Evolutionary conservation across 495 filamentous ascomycete genomes (phyloP).

Genomic region (Trichoderma gamsii): DNA sequence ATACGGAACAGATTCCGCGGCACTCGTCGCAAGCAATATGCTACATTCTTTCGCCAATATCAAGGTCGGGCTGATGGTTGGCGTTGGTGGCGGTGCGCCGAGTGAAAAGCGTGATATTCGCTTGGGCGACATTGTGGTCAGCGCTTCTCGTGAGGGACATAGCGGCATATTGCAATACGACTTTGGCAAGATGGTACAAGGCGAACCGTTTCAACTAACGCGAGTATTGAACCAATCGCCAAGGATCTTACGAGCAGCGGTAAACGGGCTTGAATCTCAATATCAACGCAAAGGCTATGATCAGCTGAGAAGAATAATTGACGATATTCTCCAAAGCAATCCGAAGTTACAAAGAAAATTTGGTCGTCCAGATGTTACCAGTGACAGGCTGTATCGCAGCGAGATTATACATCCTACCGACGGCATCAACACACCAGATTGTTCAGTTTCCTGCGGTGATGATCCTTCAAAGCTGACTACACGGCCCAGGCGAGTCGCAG

Average conservation of each 20-base stretch:
- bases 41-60: constrained; percentile 36
- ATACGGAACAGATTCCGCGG: constrained; percentile 33
- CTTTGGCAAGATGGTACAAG: constrained; percentile 26
- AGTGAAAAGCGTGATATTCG: constrained; percentile 29
- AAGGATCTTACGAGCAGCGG: constrained; percentile 21
- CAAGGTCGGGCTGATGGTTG: constrained; percentile 41
- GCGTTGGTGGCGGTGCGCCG: constrained; percentile 40
- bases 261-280: constrained; percentile 18
- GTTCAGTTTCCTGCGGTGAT: neutral
- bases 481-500: neutral
- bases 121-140: constrained; percentile 27
- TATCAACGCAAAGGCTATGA: constrained; percentile 22
- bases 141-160: constrained; percentile 17
- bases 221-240: constrained; percentile 34
- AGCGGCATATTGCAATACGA: constrained; percentile 30
- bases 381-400: constrained; percentile 29
- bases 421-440: constrained; percentile 18
- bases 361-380: constrained; percentile 21
- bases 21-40: constrained; percentile 32
- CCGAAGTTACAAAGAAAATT: constrained; percentile 25
- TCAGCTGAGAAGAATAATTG: constrained; percentile 24
- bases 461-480: neutral
- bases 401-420: constrained; percentile 23
- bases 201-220: constrained; percentile 24
- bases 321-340: constrained; percentile 21